Evolutionary conservation across 192 early-diverging fungal genomes (phyloP).

Genomic region (Entophlyctis luteolus): DNA sequence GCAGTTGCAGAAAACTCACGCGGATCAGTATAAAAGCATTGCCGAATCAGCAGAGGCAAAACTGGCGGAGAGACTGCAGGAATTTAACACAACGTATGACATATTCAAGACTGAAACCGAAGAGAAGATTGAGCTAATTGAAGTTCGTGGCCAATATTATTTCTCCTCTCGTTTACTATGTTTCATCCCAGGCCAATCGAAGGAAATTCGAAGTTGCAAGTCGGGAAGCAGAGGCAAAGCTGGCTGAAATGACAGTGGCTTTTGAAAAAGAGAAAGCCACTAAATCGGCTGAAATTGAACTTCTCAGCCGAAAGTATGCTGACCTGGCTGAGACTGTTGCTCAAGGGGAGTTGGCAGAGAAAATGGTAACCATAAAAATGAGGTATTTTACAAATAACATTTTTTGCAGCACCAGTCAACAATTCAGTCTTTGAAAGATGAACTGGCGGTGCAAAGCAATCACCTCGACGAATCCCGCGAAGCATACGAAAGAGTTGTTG

Average conservation of each 20-base stretch:
- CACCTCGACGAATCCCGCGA: conserved; percentile 13
- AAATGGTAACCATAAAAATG: conserved; percentile 3
- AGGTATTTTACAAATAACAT: no score
- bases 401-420: neutral
- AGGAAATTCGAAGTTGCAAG: neutral
- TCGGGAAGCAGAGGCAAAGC: neutral
- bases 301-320: neutral
- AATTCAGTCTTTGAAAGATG: conserved; percentile 18
- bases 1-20: conserved; percentile 43
- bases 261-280: neutral
- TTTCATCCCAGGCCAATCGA: neutral
- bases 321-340: neutral
- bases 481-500: conserved; percentile 28
- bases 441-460: neutral
- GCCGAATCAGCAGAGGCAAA: conserved; percentile 58
- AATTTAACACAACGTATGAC: conserved; percentile 67
- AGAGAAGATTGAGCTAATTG: conserved; percentile 15
- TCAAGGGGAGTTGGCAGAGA: neutral
- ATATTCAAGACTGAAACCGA: conserved; percentile 58
- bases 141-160: neutral
- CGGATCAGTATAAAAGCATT: conserved; percentile 56
- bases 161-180: neutral
- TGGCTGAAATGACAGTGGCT: neutral
- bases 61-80: conserved; percentile 40
- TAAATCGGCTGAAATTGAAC: no score